Percentiles rank a stretch among this genome's conserved stretches.
Evolutionary conservation across 176 grass and related monocot genomes (phyloP).

Genomic region (sorghum (Sorghum bicolor)): DNA sequence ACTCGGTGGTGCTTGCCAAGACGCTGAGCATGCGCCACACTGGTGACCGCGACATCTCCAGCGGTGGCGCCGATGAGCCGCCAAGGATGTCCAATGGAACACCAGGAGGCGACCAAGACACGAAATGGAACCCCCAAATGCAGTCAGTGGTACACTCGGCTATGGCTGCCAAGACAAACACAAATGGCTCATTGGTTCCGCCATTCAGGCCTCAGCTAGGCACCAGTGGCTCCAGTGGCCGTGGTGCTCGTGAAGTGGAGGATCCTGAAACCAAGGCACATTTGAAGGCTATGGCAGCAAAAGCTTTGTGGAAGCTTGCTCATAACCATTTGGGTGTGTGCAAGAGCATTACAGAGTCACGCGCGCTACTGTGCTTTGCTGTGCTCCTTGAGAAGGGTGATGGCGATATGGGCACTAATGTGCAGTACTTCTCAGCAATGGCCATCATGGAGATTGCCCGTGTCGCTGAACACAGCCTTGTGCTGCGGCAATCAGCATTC

Average conservation of each 20-base stretch:
- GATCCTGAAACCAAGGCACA: slow-evolving; percentile 59
- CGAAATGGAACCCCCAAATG: slow-evolving; percentile 47
- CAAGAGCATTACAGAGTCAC: slow-evolving; percentile 88
- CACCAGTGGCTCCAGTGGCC: slow-evolving; percentile 34
- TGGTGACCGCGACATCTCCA: not conserved
- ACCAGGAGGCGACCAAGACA: not conserved
- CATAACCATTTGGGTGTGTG: slow-evolving; percentile 56
- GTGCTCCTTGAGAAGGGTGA: slow-evolving; percentile 81
- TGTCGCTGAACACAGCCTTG: slow-evolving; percentile 67
- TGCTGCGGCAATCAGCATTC: slow-evolving; percentile 70
- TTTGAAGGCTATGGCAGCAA: slow-evolving; percentile 82
- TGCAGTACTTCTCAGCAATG: slow-evolving; percentile 71
- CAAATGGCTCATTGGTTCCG: slow-evolving; percentile 23
- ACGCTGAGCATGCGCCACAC: slow-evolving; percentile 41
- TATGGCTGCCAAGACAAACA: slow-evolving; percentile 43
- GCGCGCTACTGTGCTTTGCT: slow-evolving; percentile 78
- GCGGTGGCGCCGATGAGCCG: not conserved
- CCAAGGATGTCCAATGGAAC: not conserved
- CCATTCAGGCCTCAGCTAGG: slow-evolving; percentile 37
- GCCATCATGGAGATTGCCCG: slow-evolving; percentile 73
- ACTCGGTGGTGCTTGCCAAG: slow-evolving; percentile 71
- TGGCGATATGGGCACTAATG: slow-evolving; percentile 38
- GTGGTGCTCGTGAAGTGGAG: slow-evolving; percentile 46
- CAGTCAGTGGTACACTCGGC: slow-evolving; percentile 75
- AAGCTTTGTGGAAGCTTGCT: slow-evolving; percentile 75